Percentiles rank a stretch among this genome's conserved stretches.
Conservation (phyloP, 352 stramenopile species). For the Phytophthora quininea region DNA sequence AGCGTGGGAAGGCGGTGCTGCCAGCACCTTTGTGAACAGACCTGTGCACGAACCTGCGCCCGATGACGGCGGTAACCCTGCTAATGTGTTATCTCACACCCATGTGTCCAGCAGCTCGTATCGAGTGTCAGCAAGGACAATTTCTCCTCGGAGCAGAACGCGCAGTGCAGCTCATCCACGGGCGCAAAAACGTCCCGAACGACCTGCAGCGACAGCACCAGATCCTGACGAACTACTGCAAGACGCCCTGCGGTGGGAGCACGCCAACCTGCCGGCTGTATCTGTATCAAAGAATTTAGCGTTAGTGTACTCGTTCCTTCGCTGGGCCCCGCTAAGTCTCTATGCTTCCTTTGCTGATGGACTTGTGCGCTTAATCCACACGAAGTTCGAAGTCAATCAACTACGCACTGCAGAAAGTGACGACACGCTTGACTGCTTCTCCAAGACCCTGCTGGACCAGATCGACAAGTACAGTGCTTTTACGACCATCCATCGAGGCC, state of each 20-base stretch:
- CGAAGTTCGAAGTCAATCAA: slow-evolving; percentile 33
- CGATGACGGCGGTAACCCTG: too few relatives aligned
- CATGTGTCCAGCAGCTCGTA: too few relatives aligned
- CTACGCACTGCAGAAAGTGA: slow-evolving; percentile 3
- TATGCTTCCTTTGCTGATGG: slow-evolving; percentile 50
- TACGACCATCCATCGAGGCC: too few relatives aligned
- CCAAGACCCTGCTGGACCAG: slow-evolving; percentile 42
- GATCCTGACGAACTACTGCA: not conserved
- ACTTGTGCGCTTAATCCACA: slow-evolving; percentile 40
- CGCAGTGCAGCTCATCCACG: too few relatives aligned
- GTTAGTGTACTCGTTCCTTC: slow-evolving; percentile 43
- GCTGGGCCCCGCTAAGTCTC: slow-evolving; percentile 44
- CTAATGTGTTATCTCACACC: too few relatives aligned
- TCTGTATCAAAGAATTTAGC: slow-evolving; percentile 54
- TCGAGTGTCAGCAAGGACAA: too few relatives aligned
- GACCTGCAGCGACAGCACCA: not conserved
- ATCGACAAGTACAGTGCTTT: too few relatives aligned
- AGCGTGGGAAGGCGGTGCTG: not conserved
- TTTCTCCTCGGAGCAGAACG: too few relatives aligned
- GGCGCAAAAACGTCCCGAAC: not conserved
- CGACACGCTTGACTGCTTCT: slow-evolving; percentile 46
- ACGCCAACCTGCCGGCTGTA: slow-evolving; percentile 14
- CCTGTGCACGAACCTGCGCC: too few relatives aligned
- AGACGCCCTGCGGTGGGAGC: not conserved
- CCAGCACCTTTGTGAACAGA: too few relatives aligned